Evolutionary conservation across 306 rosid species (phyloP).

Genomic region (Lablab purpureus): DNA sequence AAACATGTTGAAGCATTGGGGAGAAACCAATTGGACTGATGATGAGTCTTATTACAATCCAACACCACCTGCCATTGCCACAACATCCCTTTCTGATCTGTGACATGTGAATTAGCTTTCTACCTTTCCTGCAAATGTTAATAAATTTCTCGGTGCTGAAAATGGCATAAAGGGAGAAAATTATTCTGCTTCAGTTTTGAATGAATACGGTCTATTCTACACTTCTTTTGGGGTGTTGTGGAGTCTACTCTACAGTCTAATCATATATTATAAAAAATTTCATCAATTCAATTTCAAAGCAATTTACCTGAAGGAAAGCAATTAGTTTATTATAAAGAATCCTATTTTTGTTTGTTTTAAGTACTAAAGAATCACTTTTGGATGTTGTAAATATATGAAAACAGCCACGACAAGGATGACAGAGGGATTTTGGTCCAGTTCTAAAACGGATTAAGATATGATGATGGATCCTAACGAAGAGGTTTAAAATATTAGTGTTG

Average conservation of each 20-base stretch:
- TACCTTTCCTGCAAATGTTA: neutral
- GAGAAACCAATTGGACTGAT: constrained; percentile 20
- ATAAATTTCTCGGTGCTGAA: neutral
- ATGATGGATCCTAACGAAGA: too few relatives aligned
- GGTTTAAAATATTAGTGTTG: too few relatives aligned
- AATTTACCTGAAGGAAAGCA: too few relatives aligned
- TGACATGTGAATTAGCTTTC: neutral
- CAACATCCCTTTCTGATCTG: neutral
- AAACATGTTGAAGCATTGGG: constrained; percentile 18
- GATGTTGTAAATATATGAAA: too few relatives aligned
- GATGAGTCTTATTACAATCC: constrained; percentile 3
- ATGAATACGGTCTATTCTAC: neutral
- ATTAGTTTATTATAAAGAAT: too few relatives aligned
- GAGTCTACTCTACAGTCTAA: neutral
- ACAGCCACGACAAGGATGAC: too few relatives aligned
- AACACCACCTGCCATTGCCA: constrained; percentile 4
- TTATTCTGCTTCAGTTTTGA: neutral
- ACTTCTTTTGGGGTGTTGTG: neutral
- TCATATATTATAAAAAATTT: neutral
- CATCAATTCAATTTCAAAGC: neutral
- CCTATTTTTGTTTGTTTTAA: too few relatives aligned
- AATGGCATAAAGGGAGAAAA: neutral
- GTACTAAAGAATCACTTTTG: too few relatives aligned
- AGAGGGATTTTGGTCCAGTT: too few relatives aligned
- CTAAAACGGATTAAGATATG: too few relatives aligned